Percentiles rank a stretch among this genome's conserved stretches.
Evolutionary conservation across 2,329 filamentous ascomycete genomes (phyloP).

Genomic region (Penicillium sp.): DNA sequence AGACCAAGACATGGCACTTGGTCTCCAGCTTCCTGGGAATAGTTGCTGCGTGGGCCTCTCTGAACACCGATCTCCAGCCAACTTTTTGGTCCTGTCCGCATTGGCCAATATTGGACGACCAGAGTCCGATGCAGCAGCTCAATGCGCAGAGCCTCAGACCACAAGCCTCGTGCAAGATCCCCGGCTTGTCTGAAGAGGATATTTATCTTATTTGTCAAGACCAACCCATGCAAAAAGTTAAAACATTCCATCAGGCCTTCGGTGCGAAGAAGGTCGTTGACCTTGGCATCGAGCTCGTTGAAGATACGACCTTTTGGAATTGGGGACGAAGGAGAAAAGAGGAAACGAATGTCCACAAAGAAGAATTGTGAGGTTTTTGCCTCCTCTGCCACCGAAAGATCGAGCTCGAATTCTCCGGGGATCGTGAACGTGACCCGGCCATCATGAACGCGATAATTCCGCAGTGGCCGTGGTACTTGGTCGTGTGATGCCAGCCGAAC

Average conservation of each 20-base stretch:
- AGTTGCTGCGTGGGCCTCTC: constrained; percentile 20
- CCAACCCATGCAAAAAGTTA: constrained; percentile 77
- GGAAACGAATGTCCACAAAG: constrained; percentile 86
- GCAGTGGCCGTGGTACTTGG: constrained; percentile 71
- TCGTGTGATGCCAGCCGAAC: constrained; percentile 83
- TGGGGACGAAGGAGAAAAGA: constrained; percentile 67
- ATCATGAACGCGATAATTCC: constrained; percentile 70
- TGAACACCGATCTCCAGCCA: constrained; percentile 83
- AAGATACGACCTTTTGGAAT: constrained; percentile 61
- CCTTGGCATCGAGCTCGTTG: constrained; percentile 61
- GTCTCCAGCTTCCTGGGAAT: constrained; percentile 5
- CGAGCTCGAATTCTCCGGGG: constrained; percentile 80
- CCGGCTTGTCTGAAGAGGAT: constrained; percentile 73
- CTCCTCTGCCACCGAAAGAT: constrained; percentile 85
- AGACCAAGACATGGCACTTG: constrained; percentile 37
- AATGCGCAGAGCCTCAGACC: constrained; percentile 72
- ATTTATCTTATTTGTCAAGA: constrained; percentile 84
- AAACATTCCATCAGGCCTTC: constrained; percentile 77
- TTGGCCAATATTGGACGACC: constrained; percentile 85
- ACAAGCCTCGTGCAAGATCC: constrained; percentile 64
- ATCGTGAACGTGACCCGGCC: constrained; percentile 90
- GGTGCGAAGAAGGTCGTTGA: constrained; percentile 66
- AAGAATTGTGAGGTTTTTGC: constrained; percentile 79
- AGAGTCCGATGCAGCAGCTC: constrained; percentile 77
- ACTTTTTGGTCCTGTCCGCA: constrained; percentile 67